Base-by-base conservation (phyloP, 2,329 filamentous ascomycete species). In the Colletotrichum orchidophilum region DNA sequence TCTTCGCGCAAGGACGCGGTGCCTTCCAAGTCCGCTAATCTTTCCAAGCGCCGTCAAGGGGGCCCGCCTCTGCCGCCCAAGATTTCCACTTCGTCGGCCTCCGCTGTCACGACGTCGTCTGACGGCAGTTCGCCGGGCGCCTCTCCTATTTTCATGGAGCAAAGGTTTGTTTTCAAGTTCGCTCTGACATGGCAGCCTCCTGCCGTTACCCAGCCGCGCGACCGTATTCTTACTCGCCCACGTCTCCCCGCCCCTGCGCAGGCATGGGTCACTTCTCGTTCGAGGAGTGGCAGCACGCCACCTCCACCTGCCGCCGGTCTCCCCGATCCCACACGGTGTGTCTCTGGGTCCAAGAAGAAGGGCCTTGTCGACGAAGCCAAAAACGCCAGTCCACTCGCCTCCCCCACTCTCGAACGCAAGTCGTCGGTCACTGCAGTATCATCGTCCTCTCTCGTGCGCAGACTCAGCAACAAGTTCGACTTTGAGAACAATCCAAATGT, bases 231-330 rank as follows among this genome's bases (percentile, higher is more conserved):
- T 24, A 86, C 86, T 26, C 87, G 90, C 5, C 93, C 94, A 1
- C 87, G 91, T 13, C 86, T 96, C 4, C 94, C 94, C 0, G 85
- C 86, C 3, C 88, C 92, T 0, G 93, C 94, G 0, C 93, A 96
- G 75, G 83, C 87, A 13, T 87, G 89, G 68, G 83, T 95, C 12
- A 84, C 80, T 29, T 79, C 80, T 1, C 80, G 83, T 12, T 73
- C 80, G 12, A 80, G 81, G 11, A 81, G 78, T 55, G 82, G 82
- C 26, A 84, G 80, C 73, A 82, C 78, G 5, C 81, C 81, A 0
- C 79, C 80, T 1, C 81, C 81, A 1, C 39, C 69, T n/a, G 73
- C 82, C 0, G 77, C 81, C 0, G 80, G 81, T 7, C 78, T 82
- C 9, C 83, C 86, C 4, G 81, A 83, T 8, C 79, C 82, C 1